These are phyloP conservation scores for Epichloe elymi DNA, from an alignment of 2,329 filamentous ascomycete genomes.

Conservation along the genomic window DNA sequence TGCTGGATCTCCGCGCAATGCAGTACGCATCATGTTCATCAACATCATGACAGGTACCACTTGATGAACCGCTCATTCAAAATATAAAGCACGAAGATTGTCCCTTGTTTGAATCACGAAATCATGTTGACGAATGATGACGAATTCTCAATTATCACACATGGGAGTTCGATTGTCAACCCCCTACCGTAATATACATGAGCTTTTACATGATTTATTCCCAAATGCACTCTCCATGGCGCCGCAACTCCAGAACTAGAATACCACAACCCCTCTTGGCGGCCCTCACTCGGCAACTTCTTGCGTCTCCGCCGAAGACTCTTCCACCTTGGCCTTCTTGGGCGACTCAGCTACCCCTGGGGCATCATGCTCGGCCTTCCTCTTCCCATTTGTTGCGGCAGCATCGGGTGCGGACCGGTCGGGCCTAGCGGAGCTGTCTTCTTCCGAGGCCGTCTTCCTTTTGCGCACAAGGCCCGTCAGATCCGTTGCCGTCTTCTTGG, in stretches of 20 bases:
- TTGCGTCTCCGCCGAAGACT: neutral
- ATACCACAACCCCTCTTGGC: neutral
- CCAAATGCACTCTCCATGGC: neutral
- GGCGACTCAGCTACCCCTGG: conserved; percentile 15
- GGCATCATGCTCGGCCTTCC: conserved; percentile 20
- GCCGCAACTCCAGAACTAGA: neutral
- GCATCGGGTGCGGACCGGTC: conserved; percentile 5
- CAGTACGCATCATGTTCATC: no score
- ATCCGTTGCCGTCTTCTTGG: conserved; percentile 61
- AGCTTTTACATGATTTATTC: no score
- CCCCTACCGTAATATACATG: no score
- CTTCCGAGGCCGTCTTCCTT: conserved; percentile 38
- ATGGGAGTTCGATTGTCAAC: no score
- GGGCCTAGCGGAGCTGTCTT: conserved; percentile 7
- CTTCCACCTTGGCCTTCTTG: conserved; percentile 25
- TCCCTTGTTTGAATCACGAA: no score
- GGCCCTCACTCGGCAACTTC: neutral
- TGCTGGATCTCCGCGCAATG: no score
- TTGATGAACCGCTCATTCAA: no score
- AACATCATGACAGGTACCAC: no score
- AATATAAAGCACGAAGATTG: no score
- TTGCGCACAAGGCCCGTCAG: conserved; percentile 63
- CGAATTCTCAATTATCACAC: no score
- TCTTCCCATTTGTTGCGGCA: conserved; percentile 24
- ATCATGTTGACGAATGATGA: no score